phyloP scores from a whole-genome alignment of 345 rosid genomes.

The Brassica juncea region DNA sequence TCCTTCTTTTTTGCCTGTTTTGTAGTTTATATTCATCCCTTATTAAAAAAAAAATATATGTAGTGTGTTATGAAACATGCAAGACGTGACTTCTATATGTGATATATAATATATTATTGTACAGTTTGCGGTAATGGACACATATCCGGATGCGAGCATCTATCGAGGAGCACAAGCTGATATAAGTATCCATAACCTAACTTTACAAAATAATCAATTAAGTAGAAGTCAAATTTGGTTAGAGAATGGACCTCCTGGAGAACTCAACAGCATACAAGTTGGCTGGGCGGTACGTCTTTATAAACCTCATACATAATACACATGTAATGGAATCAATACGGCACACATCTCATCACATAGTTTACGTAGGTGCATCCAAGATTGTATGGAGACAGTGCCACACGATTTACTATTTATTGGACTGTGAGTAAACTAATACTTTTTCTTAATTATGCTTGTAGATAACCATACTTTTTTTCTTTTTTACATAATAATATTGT shows the following conservation, averaged over 20 bases:
- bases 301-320: neutral
- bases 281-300: constrained; percentile 26
- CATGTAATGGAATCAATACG: neutral
- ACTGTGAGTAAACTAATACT: constrained; percentile 18
- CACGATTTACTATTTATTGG: constrained; percentile 35
- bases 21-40: neutral
- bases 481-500: neutral
- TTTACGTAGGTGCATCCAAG: constrained; percentile 25
- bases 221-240: constrained; percentile 29
- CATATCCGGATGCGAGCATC: neutral
- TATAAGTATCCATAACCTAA: constrained; percentile 8
- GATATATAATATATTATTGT: neutral
- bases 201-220: neutral
- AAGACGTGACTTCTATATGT: neutral
- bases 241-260: constrained; percentile 21
- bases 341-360: neutral
- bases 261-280: constrained; percentile 23
- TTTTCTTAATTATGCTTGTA: neutral
- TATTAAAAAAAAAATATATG: neutral
- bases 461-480: neutral
- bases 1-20: neutral
- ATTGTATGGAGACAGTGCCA: constrained; percentile 13
- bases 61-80: neutral
- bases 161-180: constrained; percentile 28
- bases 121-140: constrained; percentile 27